Conservation (phyloP, 2,329 filamentous ascomycete genomes). For the Sclerotinia trifoliorum region DNA sequence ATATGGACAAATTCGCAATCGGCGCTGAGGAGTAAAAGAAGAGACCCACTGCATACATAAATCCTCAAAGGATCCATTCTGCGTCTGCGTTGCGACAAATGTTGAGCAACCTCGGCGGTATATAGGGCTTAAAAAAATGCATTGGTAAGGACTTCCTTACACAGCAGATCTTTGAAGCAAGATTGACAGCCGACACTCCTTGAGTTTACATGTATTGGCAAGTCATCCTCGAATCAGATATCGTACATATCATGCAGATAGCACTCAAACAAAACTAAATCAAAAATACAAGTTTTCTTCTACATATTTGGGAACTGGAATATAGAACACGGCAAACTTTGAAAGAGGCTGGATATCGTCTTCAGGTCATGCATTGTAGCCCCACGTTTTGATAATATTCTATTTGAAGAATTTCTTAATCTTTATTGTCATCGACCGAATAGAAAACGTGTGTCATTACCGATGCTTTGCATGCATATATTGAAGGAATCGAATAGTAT, state of each 20-base stretch:
- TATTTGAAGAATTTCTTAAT: background rate
- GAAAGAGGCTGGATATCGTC: background rate
- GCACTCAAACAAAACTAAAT: background rate
- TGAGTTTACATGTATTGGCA: slow-evolving; percentile 13
- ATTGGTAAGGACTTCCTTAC: background rate
- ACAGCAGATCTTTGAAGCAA: slow-evolving; percentile 5
- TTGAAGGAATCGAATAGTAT: background rate
- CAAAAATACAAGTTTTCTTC: background rate
- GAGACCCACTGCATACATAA: background rate
- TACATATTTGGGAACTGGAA: background rate
- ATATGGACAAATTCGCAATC: background rate
- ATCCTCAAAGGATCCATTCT: background rate
- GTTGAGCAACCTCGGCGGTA: background rate
- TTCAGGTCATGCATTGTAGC: background rate
- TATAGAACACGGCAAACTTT: background rate
- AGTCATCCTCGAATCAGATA: background rate
- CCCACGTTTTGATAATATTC: background rate
- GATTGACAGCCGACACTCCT: slow-evolving; percentile 10
- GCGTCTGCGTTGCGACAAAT: background rate
- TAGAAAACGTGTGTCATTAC: background rate
- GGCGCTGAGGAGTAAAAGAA: background rate
- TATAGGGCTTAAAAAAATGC: background rate
- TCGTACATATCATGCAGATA: background rate
- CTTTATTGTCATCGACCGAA: background rate
- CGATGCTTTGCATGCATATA: background rate